These are phyloP conservation scores for Fusarium miscanthi DNA, from an alignment of 2,329 filamentous ascomycete genomes.

Conservation along the genomic window DNA sequence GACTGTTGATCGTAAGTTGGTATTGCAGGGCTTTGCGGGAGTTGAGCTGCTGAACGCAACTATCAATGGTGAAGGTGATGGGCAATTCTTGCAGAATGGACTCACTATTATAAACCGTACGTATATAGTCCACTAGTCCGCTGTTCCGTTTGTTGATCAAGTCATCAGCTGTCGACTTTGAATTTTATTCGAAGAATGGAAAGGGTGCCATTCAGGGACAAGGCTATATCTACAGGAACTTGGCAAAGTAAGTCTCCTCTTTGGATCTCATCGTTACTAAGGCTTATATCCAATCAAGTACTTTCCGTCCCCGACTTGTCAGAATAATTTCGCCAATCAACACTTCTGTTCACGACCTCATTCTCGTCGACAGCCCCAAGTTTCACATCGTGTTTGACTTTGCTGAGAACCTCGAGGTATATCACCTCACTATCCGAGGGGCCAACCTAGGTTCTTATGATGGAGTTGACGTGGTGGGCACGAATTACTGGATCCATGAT, in stretches of 20 bases:
- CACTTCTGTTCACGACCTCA: neutral
- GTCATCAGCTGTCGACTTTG: neutral
- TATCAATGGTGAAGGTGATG: constrained; percentile 2
- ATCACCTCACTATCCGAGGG: neutral
- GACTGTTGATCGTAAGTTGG: constrained; percentile 1
- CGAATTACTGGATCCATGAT: neutral
- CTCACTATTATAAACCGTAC: neutral
- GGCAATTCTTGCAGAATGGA: neutral
- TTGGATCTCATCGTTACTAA: rapidly evolving
- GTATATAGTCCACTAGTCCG: neutral
- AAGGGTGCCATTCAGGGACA: neutral
- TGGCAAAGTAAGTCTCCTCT: neutral
- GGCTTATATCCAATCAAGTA: neutral
- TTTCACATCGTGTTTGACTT: constrained; percentile 1
- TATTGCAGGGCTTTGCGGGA: neutral
- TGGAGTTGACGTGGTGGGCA: neutral
- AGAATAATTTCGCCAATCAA: neutral
- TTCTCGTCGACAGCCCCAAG: neutral
- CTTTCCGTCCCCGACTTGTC: neutral
- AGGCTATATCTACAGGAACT: neutral
- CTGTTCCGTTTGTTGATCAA: neutral
- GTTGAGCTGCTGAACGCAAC: neutral
- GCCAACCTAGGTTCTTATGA: neutral
- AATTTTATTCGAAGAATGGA: neutral
- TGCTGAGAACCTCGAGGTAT: neutral